These are phyloP conservation scores for Sungouiella blattae DNA, from an alignment of 805 yeast genomes.

Conservation along the genomic window DNA sequence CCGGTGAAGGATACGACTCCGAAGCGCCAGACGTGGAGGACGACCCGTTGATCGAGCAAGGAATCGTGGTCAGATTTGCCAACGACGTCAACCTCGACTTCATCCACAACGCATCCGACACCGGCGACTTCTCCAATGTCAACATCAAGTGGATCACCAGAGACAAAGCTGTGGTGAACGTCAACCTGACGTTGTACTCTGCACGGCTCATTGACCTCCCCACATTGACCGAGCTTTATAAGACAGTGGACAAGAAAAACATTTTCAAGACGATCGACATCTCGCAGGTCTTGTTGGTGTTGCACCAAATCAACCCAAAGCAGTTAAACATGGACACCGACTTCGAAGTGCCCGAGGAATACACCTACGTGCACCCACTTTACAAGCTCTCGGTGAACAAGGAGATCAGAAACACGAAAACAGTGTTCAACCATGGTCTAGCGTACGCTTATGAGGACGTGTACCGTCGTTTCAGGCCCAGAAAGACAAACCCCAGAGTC, in stretches of 20 bases:
- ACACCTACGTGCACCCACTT: constrained; percentile 35
- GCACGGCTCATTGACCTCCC: constrained; percentile 90
- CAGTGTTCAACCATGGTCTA: constrained; percentile 69
- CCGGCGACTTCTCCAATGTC: constrained; percentile 70
- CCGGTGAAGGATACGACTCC: constrained; percentile 95
- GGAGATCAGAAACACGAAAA: constrained; percentile 45
- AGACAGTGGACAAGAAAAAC: constrained; percentile 85
- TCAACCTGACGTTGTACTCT: constrained; percentile 68
- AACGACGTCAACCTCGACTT: constrained; percentile 67
- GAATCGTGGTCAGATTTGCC: constrained; percentile 72
- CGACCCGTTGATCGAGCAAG: constrained; percentile 89
- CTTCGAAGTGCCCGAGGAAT: constrained; percentile 39
- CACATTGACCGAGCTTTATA: constrained; percentile 79
- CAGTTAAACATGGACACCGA: constrained; percentile 43
- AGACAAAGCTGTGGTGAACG: constrained; percentile 69
- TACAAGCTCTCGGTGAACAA: constrained; percentile 29
- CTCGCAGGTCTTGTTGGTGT: constrained; percentile 77
- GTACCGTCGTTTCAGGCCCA: constrained; percentile 64
- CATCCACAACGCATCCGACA: constrained; percentile 70
- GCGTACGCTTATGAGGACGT: constrained; percentile 77
- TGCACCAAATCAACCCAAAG: constrained; percentile 46
- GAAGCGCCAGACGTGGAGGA: constrained; percentile 96
- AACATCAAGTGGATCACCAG: constrained; percentile 80
- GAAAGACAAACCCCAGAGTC: constrained; percentile 64
- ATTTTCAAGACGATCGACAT: constrained; percentile 83